Evolutionary conservation across 169 alveolate genomes (phyloP).

Genomic region (Eimeria tenella): DNA sequence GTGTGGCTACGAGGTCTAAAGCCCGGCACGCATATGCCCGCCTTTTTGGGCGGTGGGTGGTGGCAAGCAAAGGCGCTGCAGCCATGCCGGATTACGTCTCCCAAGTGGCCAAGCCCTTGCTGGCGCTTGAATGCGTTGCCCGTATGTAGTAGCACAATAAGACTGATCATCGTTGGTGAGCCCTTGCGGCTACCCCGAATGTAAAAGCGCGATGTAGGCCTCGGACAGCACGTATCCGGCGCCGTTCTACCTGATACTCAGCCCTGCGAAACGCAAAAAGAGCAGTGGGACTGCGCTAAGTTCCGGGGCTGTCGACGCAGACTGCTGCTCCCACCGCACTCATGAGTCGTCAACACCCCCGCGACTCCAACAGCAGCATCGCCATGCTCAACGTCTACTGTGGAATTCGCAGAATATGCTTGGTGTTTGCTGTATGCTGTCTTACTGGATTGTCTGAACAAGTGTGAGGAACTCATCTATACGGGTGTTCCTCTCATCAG

Average conservation of each 20-base stretch:
- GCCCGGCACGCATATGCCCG: no score
- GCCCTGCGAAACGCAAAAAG: background rate
- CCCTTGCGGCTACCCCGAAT: background rate
- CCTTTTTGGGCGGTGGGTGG: no score
- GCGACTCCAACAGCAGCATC: background rate
- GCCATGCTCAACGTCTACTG: background rate
- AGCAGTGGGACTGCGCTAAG: background rate
- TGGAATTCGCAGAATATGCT: background rate
- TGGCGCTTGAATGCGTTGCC: no score
- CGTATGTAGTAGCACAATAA: no score
- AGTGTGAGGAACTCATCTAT: constrained; percentile 47
- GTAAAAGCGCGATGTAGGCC: constrained; percentile 59
- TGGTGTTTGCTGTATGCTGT: background rate
- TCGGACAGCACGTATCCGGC: constrained; percentile 34
- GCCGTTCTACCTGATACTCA: constrained; percentile 28
- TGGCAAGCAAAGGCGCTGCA: no score
- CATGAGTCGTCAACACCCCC: background rate
- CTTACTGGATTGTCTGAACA: constrained; percentile 56
- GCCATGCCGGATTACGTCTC: no score
- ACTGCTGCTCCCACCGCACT: background rate
- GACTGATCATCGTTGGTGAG: no score
- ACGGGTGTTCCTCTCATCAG: constrained; percentile 60
- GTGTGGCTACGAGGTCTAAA: background rate
- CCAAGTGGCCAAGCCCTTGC: no score
- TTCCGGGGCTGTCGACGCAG: background rate